Conservation (phyloP, 345 rosid species). For the Brassica cretica region DNA sequence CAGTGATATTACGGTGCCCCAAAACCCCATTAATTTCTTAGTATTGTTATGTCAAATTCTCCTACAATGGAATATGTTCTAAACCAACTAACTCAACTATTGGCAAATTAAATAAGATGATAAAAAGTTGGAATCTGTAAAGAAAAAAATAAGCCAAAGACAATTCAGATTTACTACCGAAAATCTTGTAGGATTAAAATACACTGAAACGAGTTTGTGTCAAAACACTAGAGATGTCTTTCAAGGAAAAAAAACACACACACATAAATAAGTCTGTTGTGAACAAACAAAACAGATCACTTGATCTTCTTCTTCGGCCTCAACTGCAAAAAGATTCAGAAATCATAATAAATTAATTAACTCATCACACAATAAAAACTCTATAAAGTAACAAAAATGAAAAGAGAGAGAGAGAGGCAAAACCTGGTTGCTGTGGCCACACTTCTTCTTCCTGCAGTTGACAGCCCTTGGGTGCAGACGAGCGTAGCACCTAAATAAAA, state of each 20-base stretch:
- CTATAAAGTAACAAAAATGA: background rate
- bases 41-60: no score
- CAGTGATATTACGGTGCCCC: no score
- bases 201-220: background rate
- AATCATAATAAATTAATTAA: background rate
- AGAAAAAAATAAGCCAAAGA: background rate
- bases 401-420: background rate
- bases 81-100: background rate
- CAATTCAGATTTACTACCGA: background rate
- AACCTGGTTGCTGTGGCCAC: conserved; percentile 1
- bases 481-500: background rate
- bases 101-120: background rate
- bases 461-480: background rate
- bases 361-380: background rate
- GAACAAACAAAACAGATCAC: background rate
- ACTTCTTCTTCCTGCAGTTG: background rate
- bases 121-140: background rate
- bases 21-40: no score
- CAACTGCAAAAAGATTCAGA: background rate
- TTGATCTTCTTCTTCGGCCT: background rate
- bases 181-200: background rate
- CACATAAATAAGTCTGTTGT: background rate
- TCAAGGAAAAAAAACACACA: background rate
- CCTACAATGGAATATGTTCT: background rate
- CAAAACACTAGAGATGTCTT: background rate